Percentiles rank a stretch among this genome's conserved stretches.
Conservation (phyloP, 192 early-diverging fungal species). For the Coemansia sp. region DNA sequence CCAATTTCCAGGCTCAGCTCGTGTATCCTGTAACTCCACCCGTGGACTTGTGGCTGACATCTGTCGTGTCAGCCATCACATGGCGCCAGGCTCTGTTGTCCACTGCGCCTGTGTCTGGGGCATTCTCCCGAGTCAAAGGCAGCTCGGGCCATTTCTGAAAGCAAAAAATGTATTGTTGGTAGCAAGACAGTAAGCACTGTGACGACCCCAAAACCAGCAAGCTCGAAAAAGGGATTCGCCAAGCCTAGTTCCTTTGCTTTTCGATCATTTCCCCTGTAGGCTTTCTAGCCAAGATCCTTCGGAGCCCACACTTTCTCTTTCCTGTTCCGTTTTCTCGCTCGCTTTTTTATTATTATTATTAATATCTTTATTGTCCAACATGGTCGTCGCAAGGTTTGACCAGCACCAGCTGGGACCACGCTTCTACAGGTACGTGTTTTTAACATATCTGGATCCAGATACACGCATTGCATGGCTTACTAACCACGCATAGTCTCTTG, state of each 20-base stretch:
- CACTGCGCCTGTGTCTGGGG: background rate
- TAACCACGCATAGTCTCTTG: background rate
- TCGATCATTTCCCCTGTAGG: background rate
- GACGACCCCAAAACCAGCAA: background rate
- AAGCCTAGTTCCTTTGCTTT: background rate
- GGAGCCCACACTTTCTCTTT: background rate
- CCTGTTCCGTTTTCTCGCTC: background rate
- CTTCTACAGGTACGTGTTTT: conserved; percentile 37
- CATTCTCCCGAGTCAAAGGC: conserved; percentile 5
- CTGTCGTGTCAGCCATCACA: background rate
- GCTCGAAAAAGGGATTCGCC: background rate
- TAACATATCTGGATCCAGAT: background rate
- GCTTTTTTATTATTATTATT: background rate
- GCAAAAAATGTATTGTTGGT: background rate
- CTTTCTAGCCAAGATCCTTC: background rate
- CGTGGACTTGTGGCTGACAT: background rate
- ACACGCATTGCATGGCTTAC: background rate
- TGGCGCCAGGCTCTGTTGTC: background rate
- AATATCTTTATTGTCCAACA: background rate
- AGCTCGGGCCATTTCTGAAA: conserved; percentile 8
- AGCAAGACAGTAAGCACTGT: background rate
- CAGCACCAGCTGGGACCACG: conserved; percentile 41
- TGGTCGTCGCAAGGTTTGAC: conserved; percentile 26
- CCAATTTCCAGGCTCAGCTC: background rate
- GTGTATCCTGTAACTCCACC: background rate